Conservation (phyloP, 768 basidiomycete genomes). For the Naganishia friedmannii region DNA sequence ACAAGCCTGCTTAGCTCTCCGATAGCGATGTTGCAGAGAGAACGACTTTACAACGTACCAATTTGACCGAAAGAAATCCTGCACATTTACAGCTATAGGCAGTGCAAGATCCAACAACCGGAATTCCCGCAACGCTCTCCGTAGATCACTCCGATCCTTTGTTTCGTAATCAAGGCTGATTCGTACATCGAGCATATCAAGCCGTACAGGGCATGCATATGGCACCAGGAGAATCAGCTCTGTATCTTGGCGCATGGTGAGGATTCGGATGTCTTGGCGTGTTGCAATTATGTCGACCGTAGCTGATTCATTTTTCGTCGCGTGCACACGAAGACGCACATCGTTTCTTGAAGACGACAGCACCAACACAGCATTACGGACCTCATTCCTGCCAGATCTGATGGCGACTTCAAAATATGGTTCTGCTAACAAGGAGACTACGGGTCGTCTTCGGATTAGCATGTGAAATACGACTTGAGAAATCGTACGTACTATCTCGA, state of each 20-base stretch:
- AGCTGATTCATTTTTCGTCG: background rate
- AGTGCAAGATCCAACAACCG: slow-evolving; percentile 61
- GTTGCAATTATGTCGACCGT: background rate
- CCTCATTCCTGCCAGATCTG: slow-evolving; percentile 36
- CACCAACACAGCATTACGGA: slow-evolving; percentile 34
- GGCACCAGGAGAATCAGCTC: slow-evolving; percentile 43
- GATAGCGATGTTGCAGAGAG: background rate
- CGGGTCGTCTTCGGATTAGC: background rate
- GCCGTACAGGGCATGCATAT: slow-evolving; percentile 41
- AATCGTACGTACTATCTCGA: slow-evolving; percentile 37
- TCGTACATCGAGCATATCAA: slow-evolving; percentile 60
- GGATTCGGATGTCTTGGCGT: background rate
- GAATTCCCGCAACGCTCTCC: slow-evolving; percentile 60
- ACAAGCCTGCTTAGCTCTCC: slow-evolving; percentile 15
- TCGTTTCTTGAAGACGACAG: slow-evolving; percentile 11
- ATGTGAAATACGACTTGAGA: background rate
- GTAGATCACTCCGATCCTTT: slow-evolving; percentile 57
- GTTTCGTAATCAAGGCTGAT: slow-evolving; percentile 70
- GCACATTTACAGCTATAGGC: slow-evolving; percentile 87
- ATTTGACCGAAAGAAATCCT: slow-evolving; percentile 88
- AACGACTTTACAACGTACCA: slow-evolving; percentile 57
- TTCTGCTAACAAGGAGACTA: slow-evolving; percentile 44
- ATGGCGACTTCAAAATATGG: slow-evolving; percentile 43
- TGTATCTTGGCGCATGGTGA: background rate
- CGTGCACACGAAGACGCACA: slow-evolving; percentile 14